phyloP scores from a whole-genome alignment of 495 filamentous ascomycete genomes.

The Neurospora sp. region DNA sequence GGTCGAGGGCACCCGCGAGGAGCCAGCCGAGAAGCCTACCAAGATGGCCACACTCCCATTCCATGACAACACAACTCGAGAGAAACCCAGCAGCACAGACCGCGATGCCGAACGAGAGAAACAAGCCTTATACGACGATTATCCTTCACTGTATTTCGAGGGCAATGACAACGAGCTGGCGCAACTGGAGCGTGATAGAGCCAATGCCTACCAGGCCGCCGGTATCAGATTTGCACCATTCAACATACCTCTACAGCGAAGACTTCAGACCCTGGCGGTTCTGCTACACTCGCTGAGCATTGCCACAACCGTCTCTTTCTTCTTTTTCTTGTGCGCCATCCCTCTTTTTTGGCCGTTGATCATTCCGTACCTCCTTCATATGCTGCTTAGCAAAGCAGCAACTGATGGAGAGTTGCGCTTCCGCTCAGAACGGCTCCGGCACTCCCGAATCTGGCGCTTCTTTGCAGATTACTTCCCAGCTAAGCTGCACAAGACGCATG shows the following conservation, averaged over 20 bases:
- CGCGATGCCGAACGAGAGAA: not conserved
- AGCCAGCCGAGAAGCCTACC: not conserved
- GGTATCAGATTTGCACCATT: slow-evolving; percentile 73
- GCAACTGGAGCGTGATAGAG: slow-evolving; percentile 10
- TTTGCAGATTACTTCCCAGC: slow-evolving; percentile 93
- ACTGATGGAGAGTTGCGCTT: slow-evolving; percentile 62
- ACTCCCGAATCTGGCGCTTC: slow-evolving; percentile 71
- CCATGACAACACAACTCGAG: not conserved
- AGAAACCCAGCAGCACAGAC: not conserved
- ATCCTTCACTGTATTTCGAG: not conserved
- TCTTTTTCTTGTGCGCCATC: slow-evolving; percentile 86
- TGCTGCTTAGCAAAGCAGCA: slow-evolving; percentile 64
- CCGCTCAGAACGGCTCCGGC: slow-evolving; percentile 63
- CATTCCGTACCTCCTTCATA: slow-evolving; percentile 81
- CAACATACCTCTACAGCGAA: slow-evolving; percentile 73
- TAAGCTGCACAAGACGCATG: slow-evolving; percentile 68
- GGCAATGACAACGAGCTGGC: not conserved
- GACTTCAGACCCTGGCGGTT: slow-evolving; percentile 80
- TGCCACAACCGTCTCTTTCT: slow-evolving; percentile 59
- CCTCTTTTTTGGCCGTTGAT: slow-evolving; percentile 87
- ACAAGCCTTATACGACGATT: not conserved
- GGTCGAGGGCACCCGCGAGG: not conserved
- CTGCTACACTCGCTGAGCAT: slow-evolving; percentile 79
- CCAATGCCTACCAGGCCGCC: slow-evolving; percentile 17
- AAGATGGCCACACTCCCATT: slow-evolving; percentile 12